Base-by-base conservation (phyloP, 2,329 filamentous ascomycete species). In the Penicillium hesseltinei region DNA sequence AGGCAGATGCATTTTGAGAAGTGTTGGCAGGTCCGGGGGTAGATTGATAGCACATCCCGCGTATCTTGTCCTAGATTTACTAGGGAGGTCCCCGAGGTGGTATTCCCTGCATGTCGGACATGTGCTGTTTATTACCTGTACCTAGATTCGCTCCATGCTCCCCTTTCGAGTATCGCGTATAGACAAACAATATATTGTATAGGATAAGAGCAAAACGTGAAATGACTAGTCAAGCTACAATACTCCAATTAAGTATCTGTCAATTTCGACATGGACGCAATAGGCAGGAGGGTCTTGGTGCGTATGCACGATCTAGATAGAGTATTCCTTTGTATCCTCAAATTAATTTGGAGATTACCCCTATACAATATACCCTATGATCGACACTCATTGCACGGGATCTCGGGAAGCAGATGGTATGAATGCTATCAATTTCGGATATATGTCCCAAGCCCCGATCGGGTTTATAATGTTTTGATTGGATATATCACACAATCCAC, bases 351-450 rank as follows among this genome's bases (percentile, higher is more conserved):
- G 7, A 29, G 21, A 23, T 35, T 23, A 23, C 8, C 43, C 29
- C 4, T 47, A 35, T n/a, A 25, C 15, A 1, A 23, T 23, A 23
- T 23, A 19, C 9, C 13, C 15, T 17, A 13, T 21, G 47, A 56
- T 52, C 40, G 40, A 53, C 48, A 33, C 5, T 17, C 15, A 33
- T 17, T 11, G 23, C n/a, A 50, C 55, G 56, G 51, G 54, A 61
- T 54, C 54, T 51, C 58, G 60, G 62, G 51, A 57, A 36, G 25
- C 17, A 62, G 58, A 60, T 57, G 53, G 44, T 58, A 13, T 29
- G 13, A 19, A 51, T 43, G 11, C 39, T 56, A 3, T 27, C 29
- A 19, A 51, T 36, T 17, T 31, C 31, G n/a, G 17, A 25, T 31
- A 19, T 5, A n/a, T 13, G 21, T 11, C 15, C 21, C 23, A n/a